Percentiles rank a stretch among this genome's conserved stretches.
Conservation (phyloP, 225 moss, liverwort and hornwort genomes). For the Marchantia paleacea region DNA sequence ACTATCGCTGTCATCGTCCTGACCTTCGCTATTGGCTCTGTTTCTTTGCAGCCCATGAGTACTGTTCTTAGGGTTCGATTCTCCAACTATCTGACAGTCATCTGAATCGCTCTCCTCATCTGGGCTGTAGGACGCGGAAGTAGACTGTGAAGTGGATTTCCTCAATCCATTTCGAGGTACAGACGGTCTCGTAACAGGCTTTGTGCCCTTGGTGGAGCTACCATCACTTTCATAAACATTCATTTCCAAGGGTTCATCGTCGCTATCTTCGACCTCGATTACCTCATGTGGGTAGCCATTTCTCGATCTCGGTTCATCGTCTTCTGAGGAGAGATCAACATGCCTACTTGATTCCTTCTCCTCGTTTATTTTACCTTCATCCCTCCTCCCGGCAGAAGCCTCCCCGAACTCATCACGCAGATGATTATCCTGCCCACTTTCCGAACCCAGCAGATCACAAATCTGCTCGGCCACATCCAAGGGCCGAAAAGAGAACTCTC, state of each 20-base stretch:
- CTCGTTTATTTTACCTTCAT: not conserved
- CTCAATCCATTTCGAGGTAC: constrained; percentile 12
- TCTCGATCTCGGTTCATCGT: constrained; percentile 3
- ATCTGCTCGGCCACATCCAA: not conserved
- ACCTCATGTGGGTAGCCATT: constrained; percentile 9
- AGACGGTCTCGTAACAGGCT: constrained; percentile 11
- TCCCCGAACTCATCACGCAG: not conserved
- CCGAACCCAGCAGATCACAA: not conserved
- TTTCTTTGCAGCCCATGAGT: not conserved
- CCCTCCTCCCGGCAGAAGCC: not conserved
- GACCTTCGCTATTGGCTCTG: constrained; percentile 7
- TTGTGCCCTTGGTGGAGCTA: constrained; percentile 32
- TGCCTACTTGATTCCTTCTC: not conserved
- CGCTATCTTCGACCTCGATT: constrained; percentile 37
- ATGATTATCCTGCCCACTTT: not conserved
- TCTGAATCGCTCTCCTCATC: constrained; percentile 41
- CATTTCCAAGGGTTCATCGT: constrained; percentile 21
- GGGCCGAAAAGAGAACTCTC: not conserved
- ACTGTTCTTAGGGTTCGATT: not conserved
- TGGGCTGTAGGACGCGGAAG: constrained; percentile 24
- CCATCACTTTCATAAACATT: constrained; percentile 32
- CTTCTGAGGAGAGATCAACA: constrained; percentile 15
- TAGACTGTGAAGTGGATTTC: constrained; percentile 21
- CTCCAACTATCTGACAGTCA: constrained; percentile 32
- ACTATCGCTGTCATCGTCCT: constrained; percentile 26